phyloP scores from a whole-genome alignment of 805 yeast species.

The Starmerella bombicola region DNA sequence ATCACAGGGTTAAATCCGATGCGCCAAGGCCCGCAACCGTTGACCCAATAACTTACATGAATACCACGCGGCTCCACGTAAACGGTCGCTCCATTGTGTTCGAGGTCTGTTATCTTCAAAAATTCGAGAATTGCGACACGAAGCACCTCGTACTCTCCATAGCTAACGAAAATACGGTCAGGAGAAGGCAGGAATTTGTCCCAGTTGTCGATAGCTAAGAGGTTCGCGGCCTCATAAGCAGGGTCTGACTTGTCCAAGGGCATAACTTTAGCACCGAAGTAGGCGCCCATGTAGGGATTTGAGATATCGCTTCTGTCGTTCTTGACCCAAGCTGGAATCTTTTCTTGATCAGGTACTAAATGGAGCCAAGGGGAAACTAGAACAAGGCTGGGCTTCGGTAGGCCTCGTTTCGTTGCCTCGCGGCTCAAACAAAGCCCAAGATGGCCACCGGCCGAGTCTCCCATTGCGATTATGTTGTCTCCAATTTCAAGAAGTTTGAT shows the following conservation, averaged over 20 bases:
- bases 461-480: constrained; percentile 21
- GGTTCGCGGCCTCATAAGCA: background rate
- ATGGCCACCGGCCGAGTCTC: constrained; percentile 29
- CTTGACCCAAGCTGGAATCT: background rate
- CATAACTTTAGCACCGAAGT: background rate
- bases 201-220: constrained; percentile 2
- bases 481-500: constrained; percentile 15
- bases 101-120: background rate
- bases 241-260: background rate
- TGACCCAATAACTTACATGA: constrained; percentile 9
- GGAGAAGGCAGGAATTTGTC: constrained; percentile 4
- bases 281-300: background rate
- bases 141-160: constrained; percentile 17
- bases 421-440: constrained; percentile 16
- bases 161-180: constrained; percentile 1
- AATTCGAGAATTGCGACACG: constrained; percentile 7
- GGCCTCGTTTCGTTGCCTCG: constrained; percentile 2
- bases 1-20: background rate
- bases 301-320: background rate
- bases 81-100: background rate
- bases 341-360: background rate
- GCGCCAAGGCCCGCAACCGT: background rate
- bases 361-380: constrained; percentile 6
- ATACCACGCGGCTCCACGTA: constrained; percentile 9
- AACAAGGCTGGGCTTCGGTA: constrained; percentile 5